Evolutionary conservation across 805 yeast species (phyloP).

Genomic region (Teunomyces funiuensis): DNA sequence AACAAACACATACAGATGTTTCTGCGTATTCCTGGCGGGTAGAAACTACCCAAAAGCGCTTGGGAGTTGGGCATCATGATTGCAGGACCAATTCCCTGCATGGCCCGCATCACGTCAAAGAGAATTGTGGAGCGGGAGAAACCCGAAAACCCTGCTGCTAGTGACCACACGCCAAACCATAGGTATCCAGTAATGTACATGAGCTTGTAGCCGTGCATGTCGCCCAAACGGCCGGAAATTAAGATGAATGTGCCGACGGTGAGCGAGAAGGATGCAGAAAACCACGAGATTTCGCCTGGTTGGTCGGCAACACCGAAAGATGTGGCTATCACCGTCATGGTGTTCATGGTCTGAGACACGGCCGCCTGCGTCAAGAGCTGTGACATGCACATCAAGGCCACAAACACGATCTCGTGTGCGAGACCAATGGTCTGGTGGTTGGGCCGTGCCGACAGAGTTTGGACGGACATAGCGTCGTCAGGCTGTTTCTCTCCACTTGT

Average conservation of each 20-base stretch:
- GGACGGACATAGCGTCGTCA: not conserved
- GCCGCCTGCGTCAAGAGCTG: constrained; percentile 33
- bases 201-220: constrained; percentile 33
- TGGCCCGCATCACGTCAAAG: constrained; percentile 30
- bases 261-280: constrained; percentile 32
- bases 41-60: constrained; percentile 32
- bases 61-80: constrained; percentile 34
- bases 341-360: constrained; percentile 27
- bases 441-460: not conserved
- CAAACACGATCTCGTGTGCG: constrained; percentile 21
- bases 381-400: constrained; percentile 24
- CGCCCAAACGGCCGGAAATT: constrained; percentile 35
- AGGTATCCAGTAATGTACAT: constrained; percentile 26
- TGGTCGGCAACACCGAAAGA: constrained; percentile 23
- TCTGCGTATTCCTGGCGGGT: constrained; percentile 23
- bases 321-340: constrained; percentile 17
- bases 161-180: constrained; percentile 22
- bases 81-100: constrained; percentile 38
- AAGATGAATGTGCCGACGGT: constrained; percentile 39
- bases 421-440: constrained; percentile 22
- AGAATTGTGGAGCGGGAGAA: constrained; percentile 23
- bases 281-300: constrained; percentile 36
- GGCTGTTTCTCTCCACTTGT: not conserved
- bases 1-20: constrained; percentile 26
- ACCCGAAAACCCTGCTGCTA: constrained; percentile 27